These are phyloP conservation scores for Phaseolus coccineus DNA, from an alignment of 331 rosid species.

Conservation along the genomic window DNA sequence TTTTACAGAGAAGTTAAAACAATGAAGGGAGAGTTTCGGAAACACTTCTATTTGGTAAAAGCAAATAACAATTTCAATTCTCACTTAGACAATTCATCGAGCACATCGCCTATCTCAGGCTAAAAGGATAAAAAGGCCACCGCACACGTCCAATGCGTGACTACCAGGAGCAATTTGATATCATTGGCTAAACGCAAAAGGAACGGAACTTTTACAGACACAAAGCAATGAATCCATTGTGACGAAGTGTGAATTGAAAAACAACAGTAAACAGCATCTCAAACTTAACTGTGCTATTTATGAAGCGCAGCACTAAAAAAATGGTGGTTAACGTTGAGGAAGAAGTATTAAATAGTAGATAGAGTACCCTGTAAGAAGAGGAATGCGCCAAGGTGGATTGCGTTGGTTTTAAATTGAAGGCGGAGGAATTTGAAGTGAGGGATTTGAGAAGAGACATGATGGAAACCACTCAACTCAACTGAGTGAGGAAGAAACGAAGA, in stretches of 20 bases:
- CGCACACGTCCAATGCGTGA: not conserved
- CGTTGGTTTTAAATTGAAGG: slow-evolving; percentile 51
- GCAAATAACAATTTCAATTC: not conserved
- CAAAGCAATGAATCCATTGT: not conserved
- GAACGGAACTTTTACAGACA: not conserved
- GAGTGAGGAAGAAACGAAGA: slow-evolving; percentile 47
- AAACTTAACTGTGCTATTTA: not conserved
- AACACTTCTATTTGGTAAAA: not conserved
- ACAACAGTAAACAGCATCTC: not conserved
- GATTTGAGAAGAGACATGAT: slow-evolving; percentile 60
- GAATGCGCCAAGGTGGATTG: slow-evolving; percentile 58
- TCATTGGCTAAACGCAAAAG: not conserved
- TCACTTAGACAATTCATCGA: slow-evolving; percentile 54
- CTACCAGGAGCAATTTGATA: not conserved
- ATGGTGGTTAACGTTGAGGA: not conserved
- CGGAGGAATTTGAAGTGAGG: slow-evolving; percentile 60
- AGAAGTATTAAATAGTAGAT: not conserved
- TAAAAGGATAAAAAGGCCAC: slow-evolving; percentile 4
- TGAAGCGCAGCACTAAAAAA: not conserved
- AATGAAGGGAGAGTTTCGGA: not conserved
- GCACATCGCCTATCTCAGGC: slow-evolving; percentile 39
- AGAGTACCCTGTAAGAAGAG: slow-evolving; percentile 69
- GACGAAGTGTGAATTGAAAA: not conserved
- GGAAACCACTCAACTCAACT: not conserved
- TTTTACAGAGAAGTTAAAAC: not conserved